Evolutionary conservation across 306 rosid species (phyloP), one percentile per base, ranked within the genome.

Genomic region (Alnus glutinosa): DNA sequence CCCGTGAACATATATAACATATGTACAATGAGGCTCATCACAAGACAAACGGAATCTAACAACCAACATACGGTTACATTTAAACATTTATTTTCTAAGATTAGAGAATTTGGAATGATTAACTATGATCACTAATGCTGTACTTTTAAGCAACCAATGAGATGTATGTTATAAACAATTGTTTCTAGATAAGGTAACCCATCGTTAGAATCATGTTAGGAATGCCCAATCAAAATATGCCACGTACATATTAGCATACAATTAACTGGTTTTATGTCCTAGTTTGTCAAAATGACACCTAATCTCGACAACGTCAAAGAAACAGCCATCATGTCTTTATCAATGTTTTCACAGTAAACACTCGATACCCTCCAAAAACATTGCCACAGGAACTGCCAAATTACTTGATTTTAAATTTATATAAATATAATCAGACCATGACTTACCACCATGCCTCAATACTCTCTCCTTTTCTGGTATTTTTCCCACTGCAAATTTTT

Each of bases 301-400:
- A 73, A 58, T 49, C 14, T 1, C 2, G 15, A 49, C 52, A 49
- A 10, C 52, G 14, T 49, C 63, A 55, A 55, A 50, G 32, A 62
- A 80, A 73, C 72, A 51, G 23, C 75, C 77, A 86, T 87, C 69
- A 87, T 90, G 85, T 84, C 18, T 77, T 44, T 84, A 72, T 84
- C 82, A 70, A 77, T 48, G 82, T 75, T 64, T 52, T 82, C 89
- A 79, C 88, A 85, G 91, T 78, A 77, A 80, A 79, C 75, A 80
- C 85, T 78, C 87, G 37, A 28, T 5, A 76, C 86, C 82, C 81
- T 79, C 85, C 82, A 67, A 83, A 86, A 71, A 52, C 23, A 69
- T 30, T 54, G 37, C 32, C 64, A 36, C 48, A 75, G 34, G 79
- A 85, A 52, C 68, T 19, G 77, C 67, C 32, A 63, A 30, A 18